A percentile compares a stretch with the other conserved stretches of the same genome.
Conservation (phyloP, 148 eudicot species). For the Cornus florida region DNA sequence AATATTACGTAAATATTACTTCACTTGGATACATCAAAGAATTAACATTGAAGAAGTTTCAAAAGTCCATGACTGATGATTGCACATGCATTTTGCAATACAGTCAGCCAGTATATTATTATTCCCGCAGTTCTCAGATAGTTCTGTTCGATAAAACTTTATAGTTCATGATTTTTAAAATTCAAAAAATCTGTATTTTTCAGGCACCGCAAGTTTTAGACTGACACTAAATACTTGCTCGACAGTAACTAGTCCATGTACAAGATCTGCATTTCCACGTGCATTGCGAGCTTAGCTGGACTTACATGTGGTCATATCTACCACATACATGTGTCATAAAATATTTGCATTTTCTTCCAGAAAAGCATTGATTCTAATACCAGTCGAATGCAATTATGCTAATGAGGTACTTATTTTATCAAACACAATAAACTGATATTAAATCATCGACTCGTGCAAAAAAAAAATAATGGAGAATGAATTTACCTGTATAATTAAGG, state of each 20-base stretch:
- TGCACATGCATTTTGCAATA: background rate
- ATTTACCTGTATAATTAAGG: slow-evolving; percentile 75
- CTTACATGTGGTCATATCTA: too few species aligned
- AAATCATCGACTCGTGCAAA: background rate
- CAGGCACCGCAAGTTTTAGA: background rate
- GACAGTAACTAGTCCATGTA: too few species aligned
- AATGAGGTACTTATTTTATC: too few species aligned
- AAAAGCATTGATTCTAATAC: too few species aligned
- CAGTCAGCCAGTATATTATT: too few species aligned
- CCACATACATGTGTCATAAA: too few species aligned
- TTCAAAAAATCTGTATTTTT: background rate
- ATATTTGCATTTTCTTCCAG: too few species aligned
- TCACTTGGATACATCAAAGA: background rate
- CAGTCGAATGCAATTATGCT: background rate
- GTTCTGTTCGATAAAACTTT: too few species aligned
- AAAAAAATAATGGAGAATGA: background rate
- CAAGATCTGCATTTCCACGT: too few species aligned
- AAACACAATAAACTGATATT: too few species aligned
- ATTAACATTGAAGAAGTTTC: background rate
- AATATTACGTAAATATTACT: background rate
- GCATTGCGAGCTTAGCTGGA: too few species aligned
- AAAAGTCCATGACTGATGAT: background rate
- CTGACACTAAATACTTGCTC: background rate
- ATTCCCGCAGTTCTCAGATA: background rate
- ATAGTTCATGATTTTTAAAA: background rate